Evolutionary conservation across 352 stramenopile genomes (phyloP).

Genomic region (Phytopythium montanum): DNA sequence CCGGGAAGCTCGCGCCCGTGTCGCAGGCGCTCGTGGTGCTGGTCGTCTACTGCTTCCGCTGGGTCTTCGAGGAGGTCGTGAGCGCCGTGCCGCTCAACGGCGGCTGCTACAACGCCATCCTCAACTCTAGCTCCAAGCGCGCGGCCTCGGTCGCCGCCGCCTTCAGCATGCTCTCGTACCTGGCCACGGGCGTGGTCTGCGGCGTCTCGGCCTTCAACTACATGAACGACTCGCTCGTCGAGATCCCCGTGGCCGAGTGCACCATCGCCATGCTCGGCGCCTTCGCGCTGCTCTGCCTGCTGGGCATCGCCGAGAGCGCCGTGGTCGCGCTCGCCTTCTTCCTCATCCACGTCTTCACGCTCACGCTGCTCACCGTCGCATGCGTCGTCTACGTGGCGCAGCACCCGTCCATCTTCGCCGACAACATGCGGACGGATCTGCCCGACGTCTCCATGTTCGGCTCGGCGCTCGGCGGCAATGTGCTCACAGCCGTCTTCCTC

Average conservation of each 20-base stretch:
- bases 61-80: slow-evolving; percentile 90
- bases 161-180: slow-evolving; percentile 90
- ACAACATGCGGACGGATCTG: too few species aligned
- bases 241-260: slow-evolving; percentile 32
- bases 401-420: too few species aligned
- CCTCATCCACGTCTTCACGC: slow-evolving; percentile 68
- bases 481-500: slow-evolving; percentile 67
- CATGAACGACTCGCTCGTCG: slow-evolving; percentile 31
- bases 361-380: slow-evolving; percentile 70
- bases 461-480: slow-evolving; percentile 29
- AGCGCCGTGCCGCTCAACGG: slow-evolving; percentile 90
- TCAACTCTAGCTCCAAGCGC: slow-evolving; percentile 90
- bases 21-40: slow-evolving; percentile 74
- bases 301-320: slow-evolving; percentile 86
- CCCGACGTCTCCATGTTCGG: background rate
- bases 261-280: slow-evolving; percentile 65
- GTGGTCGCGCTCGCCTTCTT: slow-evolving; percentile 85
- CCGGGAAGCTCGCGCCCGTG: slow-evolving; percentile 83
- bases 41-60: slow-evolving; percentile 67
- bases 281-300: slow-evolving; percentile 76
- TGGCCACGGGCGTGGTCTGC: slow-evolving; percentile 82
- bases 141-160: slow-evolving; percentile 86
- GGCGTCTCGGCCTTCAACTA: slow-evolving; percentile 57
- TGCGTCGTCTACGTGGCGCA: slow-evolving; percentile 35
- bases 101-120: slow-evolving; percentile 89